A percentile compares a stretch with the other conserved stretches of the same genome.
Evolutionary conservation across 768 basidiomycete genomes (phyloP).

Genomic region (Rhodotorula taiwanensis): DNA sequence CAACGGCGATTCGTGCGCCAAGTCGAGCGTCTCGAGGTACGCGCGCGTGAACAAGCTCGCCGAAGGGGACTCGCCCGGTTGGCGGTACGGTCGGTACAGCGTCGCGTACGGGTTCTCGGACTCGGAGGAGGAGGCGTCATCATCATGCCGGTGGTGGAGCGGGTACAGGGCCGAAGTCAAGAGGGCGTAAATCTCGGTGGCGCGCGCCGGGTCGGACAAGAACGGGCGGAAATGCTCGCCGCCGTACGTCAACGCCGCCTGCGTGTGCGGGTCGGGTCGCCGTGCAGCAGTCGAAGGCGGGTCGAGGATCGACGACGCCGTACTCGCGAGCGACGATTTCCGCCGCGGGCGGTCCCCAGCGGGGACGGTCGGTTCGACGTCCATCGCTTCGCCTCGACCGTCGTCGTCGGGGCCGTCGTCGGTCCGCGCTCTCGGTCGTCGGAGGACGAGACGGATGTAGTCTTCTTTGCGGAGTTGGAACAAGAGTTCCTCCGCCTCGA

Average conservation of each 20-base stretch:
- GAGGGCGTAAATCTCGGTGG: constrained; percentile 61
- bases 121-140: no score
- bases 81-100: no score
- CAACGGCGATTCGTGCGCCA: constrained; percentile 82
- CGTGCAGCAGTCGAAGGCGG: neutral
- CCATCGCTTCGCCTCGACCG: neutral
- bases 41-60: constrained; percentile 78
- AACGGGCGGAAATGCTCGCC: constrained; percentile 51
- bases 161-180: constrained; percentile 65
- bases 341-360: neutral
- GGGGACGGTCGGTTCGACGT: neutral
- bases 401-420: neutral
- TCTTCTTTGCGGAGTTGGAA: constrained; percentile 86
- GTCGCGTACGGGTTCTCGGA: no score
- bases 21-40: constrained; percentile 76
- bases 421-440: neutral
- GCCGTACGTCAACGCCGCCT: constrained; percentile 64
- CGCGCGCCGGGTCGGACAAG: constrained; percentile 49
- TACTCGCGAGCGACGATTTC: neutral
- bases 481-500: constrained; percentile 58
- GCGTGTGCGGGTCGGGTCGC: neutral
- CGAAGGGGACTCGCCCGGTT: no score
- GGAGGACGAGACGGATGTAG: constrained; percentile 65
- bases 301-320: neutral
- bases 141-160: constrained; percentile 58